A percentile compares a stretch with the other conserved stretches of the same genome.
Conservation (phyloP, 2,329 filamentous ascomycete genomes). For the Colletotrichum simmondsii region DNA sequence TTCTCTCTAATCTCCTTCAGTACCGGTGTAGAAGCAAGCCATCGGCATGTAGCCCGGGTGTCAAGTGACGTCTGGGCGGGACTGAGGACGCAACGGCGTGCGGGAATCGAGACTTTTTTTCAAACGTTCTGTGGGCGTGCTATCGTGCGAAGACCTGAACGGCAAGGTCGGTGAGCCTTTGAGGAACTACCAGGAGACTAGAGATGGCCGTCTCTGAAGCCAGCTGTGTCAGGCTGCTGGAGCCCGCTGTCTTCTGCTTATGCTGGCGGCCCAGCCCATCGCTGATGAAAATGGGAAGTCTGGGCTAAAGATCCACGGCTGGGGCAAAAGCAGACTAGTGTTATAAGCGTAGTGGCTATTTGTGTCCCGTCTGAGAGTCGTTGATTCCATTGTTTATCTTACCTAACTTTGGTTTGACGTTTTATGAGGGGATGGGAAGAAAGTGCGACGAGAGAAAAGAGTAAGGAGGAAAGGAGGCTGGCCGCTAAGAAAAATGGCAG, state of each 20-base stretch:
- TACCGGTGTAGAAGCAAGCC: neutral
- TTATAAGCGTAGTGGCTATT: constrained; percentile 4
- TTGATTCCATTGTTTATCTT: constrained; percentile 22
- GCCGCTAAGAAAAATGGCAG: constrained; percentile 1
- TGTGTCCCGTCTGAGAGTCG: constrained; percentile 6
- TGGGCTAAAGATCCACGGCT: neutral
- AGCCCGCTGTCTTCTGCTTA: constrained; percentile 13
- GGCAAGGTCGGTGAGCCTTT: neutral
- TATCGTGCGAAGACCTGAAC: neutral
- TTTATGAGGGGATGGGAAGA: neutral
- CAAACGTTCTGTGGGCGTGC: neutral
- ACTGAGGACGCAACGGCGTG: constrained; percentile 3
- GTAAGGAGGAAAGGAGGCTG: constrained; percentile 18
- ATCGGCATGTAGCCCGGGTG: constrained; percentile 11
- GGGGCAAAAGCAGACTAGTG: neutral
- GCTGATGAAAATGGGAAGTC: neutral
- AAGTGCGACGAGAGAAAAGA: constrained; percentile 17
- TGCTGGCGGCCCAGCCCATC: neutral
- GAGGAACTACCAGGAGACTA: neutral
- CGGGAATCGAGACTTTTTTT: constrained; percentile 7
- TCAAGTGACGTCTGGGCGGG: constrained; percentile 19
- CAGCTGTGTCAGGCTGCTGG: constrained; percentile 27
- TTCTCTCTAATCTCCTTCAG: constrained; percentile 9
- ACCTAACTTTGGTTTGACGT: neutral
- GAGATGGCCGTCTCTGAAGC: constrained; percentile 2